These are phyloP conservation scores for Colletotrichum sublineola DNA, from an alignment of 2,329 filamentous ascomycete species.

Conservation along the genomic window DNA sequence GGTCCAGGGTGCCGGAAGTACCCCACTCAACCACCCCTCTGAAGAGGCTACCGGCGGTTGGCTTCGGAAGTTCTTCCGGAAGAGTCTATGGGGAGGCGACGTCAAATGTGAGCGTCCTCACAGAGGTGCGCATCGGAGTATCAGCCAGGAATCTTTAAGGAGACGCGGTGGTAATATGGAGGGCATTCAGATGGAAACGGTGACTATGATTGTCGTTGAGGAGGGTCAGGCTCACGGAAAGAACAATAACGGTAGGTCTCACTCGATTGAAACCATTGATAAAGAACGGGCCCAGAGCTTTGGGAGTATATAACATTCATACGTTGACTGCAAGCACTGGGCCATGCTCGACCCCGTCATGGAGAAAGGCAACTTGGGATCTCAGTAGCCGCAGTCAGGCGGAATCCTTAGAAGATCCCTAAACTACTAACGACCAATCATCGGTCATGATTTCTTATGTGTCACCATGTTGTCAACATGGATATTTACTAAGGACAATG, in stretches of 20 bases:
- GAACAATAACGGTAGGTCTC: slow-evolving; percentile 9
- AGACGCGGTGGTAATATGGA: slow-evolving; percentile 22
- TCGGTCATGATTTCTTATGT: background rate
- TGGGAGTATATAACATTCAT: slow-evolving; percentile 2
- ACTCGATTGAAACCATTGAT: slow-evolving; percentile 28
- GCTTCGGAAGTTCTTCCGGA: slow-evolving; percentile 30
- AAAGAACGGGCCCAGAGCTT: slow-evolving; percentile 34
- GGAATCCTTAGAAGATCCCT: too few species aligned
- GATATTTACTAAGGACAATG: background rate
- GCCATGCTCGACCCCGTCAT: background rate
- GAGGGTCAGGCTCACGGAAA: slow-evolving; percentile 2
- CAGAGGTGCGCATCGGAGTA: slow-evolving; percentile 25
- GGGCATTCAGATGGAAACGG: slow-evolving; percentile 60
- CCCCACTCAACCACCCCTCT: background rate
- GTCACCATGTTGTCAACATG: background rate
- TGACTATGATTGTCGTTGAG: slow-evolving; percentile 59
- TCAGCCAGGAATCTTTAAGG: slow-evolving; percentile 36
- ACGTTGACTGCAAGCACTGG: background rate
- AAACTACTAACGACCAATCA: too few species aligned
- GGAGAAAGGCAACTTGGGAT: too few species aligned
- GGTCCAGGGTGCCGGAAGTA: slow-evolving; percentile 37
- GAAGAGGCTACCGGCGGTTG: slow-evolving; percentile 36
- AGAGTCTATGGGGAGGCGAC: background rate
- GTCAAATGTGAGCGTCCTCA: background rate
- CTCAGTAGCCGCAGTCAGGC: background rate